phyloP scores from a whole-genome alignment of 176 grass and related monocot species.

The Avena sativa region DNA sequence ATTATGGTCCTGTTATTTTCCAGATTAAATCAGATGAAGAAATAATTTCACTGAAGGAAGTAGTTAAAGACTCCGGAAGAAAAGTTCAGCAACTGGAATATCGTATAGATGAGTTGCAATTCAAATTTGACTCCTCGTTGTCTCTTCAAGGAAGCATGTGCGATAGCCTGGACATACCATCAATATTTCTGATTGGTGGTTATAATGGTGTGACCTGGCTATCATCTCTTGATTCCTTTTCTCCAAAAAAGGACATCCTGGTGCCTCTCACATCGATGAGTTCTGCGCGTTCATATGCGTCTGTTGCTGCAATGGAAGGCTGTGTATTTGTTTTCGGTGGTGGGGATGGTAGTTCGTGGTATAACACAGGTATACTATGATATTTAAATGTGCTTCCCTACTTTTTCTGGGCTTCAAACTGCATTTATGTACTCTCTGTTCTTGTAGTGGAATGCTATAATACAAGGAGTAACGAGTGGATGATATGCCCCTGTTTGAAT shows the following conservation, averaged over 20 bases:
- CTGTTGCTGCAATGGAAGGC: slow-evolving; percentile 61
- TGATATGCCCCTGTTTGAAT: slow-evolving; percentile 70
- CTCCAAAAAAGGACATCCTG: slow-evolving; percentile 61
- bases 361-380: slow-evolving; percentile 51
- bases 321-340: slow-evolving; percentile 82
- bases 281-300: slow-evolving; percentile 71
- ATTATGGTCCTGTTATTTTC: slow-evolving; percentile 46
- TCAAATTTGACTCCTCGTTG: slow-evolving; percentile 56
- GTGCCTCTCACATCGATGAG: slow-evolving; percentile 72
- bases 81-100: slow-evolving; percentile 65
- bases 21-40: slow-evolving; percentile 74
- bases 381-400: slow-evolving; percentile 32
- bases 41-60: slow-evolving; percentile 64
- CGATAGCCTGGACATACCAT: slow-evolving; percentile 38
- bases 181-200: slow-evolving; percentile 81
- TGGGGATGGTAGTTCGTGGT: slow-evolving; percentile 64
- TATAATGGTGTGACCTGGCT: slow-evolving; percentile 79
- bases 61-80: slow-evolving; percentile 64
- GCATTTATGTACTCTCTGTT: slow-evolving; percentile 34
- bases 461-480: slow-evolving; percentile 71
- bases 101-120: slow-evolving; percentile 71
- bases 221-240: slow-evolving; percentile 77
- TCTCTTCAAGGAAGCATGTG: slow-evolving; percentile 47
- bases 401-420: slow-evolving; percentile 23
- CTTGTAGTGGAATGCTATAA: slow-evolving; percentile 84